phyloP scores from a whole-genome alignment of 164 flowering plant genomes.

The Echeveria elegans region DNA sequence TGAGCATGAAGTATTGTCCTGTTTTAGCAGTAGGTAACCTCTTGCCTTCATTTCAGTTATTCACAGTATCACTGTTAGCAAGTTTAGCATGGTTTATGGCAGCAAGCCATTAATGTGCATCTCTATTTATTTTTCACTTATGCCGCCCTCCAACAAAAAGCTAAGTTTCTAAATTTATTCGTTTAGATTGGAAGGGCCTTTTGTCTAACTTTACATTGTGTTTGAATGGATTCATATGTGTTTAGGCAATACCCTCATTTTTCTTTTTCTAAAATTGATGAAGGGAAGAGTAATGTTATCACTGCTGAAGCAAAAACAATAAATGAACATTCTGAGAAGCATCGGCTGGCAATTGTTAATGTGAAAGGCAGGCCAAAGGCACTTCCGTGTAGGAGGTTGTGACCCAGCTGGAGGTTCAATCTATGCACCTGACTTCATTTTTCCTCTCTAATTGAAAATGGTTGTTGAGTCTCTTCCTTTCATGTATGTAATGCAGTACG shows the following conservation, averaged over 20 bases:
- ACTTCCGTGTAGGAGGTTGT: constrained; percentile 77
- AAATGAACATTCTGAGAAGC: constrained; percentile 60
- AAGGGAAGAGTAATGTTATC: constrained; percentile 70
- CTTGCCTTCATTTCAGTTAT: background rate
- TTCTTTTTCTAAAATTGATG: background rate
- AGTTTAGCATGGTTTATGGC: background rate
- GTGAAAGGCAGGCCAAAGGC: constrained; percentile 95
- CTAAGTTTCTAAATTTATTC: too few species aligned
- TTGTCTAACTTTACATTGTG: background rate
- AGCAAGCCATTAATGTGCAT: background rate
- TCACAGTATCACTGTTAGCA: background rate
- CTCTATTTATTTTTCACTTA: too few species aligned
- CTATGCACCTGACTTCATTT: background rate
- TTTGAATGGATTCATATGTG: background rate
- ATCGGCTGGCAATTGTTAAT: constrained; percentile 85
- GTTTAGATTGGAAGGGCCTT: background rate
- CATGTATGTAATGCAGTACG: constrained; percentile 48
- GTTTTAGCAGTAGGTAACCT: constrained; percentile 77
- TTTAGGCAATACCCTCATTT: background rate
- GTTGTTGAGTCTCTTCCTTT: background rate
- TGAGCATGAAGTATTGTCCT: constrained; percentile 66
- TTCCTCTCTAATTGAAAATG: background rate
- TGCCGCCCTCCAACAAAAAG: background rate
- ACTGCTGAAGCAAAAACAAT: constrained; percentile 79
- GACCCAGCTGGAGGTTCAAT: constrained; percentile 60